These are phyloP conservation scores for Seminavis robusta DNA, from an alignment of 108 stramenopile genomes.

Conservation along the genomic window DNA sequence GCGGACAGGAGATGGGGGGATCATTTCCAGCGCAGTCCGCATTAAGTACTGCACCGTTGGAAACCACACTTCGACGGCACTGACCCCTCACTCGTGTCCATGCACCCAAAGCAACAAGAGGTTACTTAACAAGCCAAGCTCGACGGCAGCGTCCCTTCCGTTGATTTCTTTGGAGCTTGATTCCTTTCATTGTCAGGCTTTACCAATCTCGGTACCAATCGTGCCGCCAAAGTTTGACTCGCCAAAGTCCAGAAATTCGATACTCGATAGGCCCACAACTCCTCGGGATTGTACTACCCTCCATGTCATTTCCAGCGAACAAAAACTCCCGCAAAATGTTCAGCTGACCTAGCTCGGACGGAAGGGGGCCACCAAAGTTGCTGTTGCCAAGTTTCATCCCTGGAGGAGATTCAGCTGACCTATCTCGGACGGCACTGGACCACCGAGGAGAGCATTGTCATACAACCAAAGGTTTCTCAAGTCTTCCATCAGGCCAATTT, in stretches of 20 bases:
- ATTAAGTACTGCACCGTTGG: too few species aligned
- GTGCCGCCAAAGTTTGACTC: constrained; percentile 36
- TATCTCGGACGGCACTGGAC: too few species aligned
- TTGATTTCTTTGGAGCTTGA: constrained; percentile 26
- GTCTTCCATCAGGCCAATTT: constrained; percentile 23
- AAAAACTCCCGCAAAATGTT: constrained; percentile 26
- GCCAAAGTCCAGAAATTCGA: constrained; percentile 30
- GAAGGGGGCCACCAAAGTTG: constrained; percentile 28
- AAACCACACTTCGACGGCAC: too few species aligned
- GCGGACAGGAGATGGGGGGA: too few species aligned
- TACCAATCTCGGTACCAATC: constrained; percentile 37
- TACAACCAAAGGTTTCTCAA: constrained; percentile 25
- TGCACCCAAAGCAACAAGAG: too few species aligned
- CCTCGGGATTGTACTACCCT: too few species aligned
- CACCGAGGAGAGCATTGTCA: too few species aligned
- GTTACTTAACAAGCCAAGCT: constrained; percentile 9
- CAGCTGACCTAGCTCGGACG: constrained; percentile 15
- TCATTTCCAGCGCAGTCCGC: too few species aligned
- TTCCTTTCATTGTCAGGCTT: constrained; percentile 18
- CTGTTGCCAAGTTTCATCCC: constrained; percentile 20
- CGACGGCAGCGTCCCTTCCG: constrained; percentile 26
- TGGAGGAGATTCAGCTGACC: too few species aligned
- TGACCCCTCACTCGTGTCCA: too few species aligned
- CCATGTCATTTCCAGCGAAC: too few species aligned
- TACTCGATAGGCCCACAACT: too few species aligned